Conservation (phyloP, 306 rosid species). For the Acacia melanoxylon region DNA sequence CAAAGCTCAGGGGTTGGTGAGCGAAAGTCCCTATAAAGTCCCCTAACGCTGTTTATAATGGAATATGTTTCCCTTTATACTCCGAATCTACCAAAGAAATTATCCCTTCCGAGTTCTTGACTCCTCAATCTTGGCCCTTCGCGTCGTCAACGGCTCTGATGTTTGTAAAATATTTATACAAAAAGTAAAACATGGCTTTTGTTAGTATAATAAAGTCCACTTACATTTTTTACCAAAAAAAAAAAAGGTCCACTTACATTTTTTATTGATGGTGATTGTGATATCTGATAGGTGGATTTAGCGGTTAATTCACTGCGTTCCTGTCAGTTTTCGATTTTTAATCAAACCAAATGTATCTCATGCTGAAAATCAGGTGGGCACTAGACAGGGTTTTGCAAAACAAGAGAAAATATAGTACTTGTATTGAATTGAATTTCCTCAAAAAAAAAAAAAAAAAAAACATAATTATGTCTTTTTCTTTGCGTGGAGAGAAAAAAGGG, state of each 20-base stretch:
- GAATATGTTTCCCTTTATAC: not conserved
- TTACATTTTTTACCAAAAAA: no score
- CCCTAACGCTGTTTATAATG: not conserved
- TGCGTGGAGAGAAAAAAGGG: not conserved
- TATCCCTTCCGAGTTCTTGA: not conserved
- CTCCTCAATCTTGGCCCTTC: not conserved
- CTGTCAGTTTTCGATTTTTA: not conserved
- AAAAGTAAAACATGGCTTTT: not conserved
- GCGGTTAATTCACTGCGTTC: not conserved
- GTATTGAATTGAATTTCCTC: not conserved
- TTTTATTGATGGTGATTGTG: no score
- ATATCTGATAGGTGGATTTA: no score
- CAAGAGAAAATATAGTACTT: not conserved
- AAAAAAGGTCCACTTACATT: no score
- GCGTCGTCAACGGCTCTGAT: not conserved
- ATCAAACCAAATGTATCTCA: not conserved
- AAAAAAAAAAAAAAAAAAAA: no score
- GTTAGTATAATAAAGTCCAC: no score
- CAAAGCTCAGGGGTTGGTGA: not conserved
- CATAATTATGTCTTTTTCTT: no score
- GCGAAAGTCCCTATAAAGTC: not conserved
- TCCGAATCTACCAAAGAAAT: conserved; percentile 8
- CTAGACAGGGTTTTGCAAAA: not conserved
- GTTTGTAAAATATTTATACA: not conserved
- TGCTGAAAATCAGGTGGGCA: not conserved